Evolutionary conservation across 202 grass and related monocot species (phyloP).

Genomic region (Saccharum hybrid): DNA sequence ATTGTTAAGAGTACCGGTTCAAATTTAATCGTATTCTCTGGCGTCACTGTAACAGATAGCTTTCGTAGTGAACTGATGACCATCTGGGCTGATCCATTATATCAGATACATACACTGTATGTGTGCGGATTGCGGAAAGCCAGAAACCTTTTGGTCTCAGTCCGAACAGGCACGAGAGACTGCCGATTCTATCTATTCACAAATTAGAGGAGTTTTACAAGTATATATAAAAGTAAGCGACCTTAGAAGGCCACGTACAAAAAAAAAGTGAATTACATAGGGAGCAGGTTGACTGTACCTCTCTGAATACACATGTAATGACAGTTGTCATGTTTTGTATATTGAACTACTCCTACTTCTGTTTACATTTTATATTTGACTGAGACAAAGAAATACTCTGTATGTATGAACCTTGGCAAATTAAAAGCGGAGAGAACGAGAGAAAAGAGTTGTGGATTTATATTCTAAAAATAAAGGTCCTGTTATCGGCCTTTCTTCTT

Average conservation of each 20-base stretch:
- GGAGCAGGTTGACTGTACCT: neutral
- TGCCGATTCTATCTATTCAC: no score
- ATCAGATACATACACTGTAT: neutral
- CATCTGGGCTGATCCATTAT: neutral
- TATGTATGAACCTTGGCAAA: no score
- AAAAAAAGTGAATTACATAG: neutral
- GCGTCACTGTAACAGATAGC: neutral
- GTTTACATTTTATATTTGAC: no score
- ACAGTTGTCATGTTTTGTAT: neutral
- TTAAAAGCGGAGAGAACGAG: no score
- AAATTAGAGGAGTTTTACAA: no score
- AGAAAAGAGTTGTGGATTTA: no score
- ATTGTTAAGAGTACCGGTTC: neutral
- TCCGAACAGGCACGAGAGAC: no score
- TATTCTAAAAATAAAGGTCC: neutral
- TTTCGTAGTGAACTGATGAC: neutral
- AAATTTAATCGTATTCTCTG: constrained; percentile 1
- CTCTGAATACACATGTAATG: neutral
- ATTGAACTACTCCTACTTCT: no score
- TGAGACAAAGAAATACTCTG: no score
- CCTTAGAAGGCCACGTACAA: neutral
- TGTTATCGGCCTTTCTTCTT: neutral
- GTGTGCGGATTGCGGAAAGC: neutral
- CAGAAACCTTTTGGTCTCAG: neutral
- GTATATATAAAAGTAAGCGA: no score